Evolutionary conservation across 495 filamentous ascomycete genomes (phyloP), one percentile per base, ranked within the genome.

Genomic region (Neurospora tetrasperma): DNA sequence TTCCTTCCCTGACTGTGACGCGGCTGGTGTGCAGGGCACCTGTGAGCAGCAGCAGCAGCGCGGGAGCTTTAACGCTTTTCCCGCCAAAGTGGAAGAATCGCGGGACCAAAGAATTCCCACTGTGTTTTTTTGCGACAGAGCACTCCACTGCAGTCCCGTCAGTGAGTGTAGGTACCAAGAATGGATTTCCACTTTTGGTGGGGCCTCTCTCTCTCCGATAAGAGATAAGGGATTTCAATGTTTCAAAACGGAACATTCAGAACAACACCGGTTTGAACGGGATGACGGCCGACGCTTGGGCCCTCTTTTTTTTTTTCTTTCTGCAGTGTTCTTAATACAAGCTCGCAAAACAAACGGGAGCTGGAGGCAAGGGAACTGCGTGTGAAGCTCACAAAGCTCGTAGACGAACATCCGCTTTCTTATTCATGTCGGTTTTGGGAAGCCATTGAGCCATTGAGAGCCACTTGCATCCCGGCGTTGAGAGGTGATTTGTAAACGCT

Each of bases 11-110:
- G 35, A 38, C 44, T 31, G 73, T 31, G 73, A 73, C 70, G 73
- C 75, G 75, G 75, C 71, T 73, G 69, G 75, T 5, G 35, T 38
- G 35, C 35, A 38, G 35, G 4, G 35, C 39, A 5, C 6, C 35
- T 38, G 35, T 39, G 20, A 5, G 14, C 54, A 31, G 54, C 54
- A 62, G 54, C 14, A 46, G 43, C 43, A 18, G 14, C 4, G 11
- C 5, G 16, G 14, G 20, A 62, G 27, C 54, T 62, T 9, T 27
- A 62, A 62, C 27, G 54, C 54, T 35, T 62, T 35, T 62, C 54
- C 54, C 54, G 27, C 54, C 27, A 35, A 62, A 31, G 27, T 31
- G 27, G 27, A 31, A 62, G 54, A 62, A 62, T 35, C 23, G 14
- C 12, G 48, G 23, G 23, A 35, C 54, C 54, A 62, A 38, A 5